A percentile compares a stretch with the other conserved stretches of the same genome.
Conservation (phyloP, 2,329 filamentous ascomycete species). For the Ilyonectria destructans region DNA sequence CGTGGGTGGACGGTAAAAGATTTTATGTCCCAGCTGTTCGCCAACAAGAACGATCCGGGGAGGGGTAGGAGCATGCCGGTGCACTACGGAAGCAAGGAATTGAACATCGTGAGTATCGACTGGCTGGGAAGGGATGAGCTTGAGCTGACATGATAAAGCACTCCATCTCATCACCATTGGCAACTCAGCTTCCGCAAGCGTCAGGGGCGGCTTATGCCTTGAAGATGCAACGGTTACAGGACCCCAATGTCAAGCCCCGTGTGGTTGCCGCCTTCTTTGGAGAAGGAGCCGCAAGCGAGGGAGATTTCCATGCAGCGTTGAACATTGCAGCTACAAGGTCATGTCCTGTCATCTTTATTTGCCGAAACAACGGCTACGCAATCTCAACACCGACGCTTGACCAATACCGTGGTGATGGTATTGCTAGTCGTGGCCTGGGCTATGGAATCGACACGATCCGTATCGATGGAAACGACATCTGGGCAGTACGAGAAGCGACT, state of each 20-base stretch:
- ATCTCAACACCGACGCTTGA: conserved; percentile 92
- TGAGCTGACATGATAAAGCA: conserved; percentile 66
- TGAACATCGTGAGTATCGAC: conserved; percentile 80
- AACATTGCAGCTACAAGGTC: conserved; percentile 92
- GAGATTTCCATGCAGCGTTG: conserved; percentile 91
- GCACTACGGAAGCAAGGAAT: conserved; percentile 88
- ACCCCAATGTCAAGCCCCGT: conserved; percentile 77
- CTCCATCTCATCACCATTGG: conserved; percentile 86
- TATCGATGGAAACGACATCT: conserved; percentile 95
- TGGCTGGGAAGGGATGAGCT: background rate
- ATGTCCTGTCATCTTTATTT: conserved; percentile 92
- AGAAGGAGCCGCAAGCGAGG: conserved; percentile 91
- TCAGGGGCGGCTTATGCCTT: conserved; percentile 90
- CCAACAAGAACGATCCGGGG: conserved; percentile 86
- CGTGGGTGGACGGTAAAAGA: conserved; percentile 89
- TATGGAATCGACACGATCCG: conserved; percentile 96
- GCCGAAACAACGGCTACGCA: conserved; percentile 93
- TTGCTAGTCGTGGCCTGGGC: conserved; percentile 87
- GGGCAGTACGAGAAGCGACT: conserved; percentile 87
- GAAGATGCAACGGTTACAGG: conserved; percentile 83
- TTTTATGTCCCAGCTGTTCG: conserved; percentile 97
- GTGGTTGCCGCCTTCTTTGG: conserved; percentile 91
- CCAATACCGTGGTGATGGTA: conserved; percentile 93
- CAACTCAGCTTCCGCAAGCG: conserved; percentile 92
- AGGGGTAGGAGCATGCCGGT: conserved; percentile 96